A percentile compares a stretch with the other conserved stretches of the same genome.
Evolutionary conservation across 1,284 basidiomycete species (phyloP).

Genomic region (Lentinus polychrous): DNA sequence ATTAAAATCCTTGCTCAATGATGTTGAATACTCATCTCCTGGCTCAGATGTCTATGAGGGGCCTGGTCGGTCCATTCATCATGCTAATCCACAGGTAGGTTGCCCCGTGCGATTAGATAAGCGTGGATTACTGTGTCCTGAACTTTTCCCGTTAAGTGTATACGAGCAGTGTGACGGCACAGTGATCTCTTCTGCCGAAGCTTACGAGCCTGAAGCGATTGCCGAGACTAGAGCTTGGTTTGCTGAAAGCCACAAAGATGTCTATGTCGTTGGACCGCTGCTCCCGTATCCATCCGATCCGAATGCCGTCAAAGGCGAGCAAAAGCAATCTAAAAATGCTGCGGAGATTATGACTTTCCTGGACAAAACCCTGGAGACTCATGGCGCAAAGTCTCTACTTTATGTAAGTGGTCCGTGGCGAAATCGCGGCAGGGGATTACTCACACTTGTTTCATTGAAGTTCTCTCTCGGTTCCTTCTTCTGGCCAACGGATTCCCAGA

Average conservation of each 20-base stretch:
- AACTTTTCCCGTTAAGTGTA: background rate
- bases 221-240: constrained; percentile 3
- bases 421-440: too few relatives aligned
- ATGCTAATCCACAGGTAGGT: too few relatives aligned
- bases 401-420: constrained; percentile 1
- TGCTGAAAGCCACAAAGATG: background rate
- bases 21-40: background rate
- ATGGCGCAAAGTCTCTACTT: constrained; percentile 1
- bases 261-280: constrained; percentile 4
- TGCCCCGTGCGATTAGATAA: too few relatives aligned
- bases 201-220: constrained; percentile 3
- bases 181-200: constrained; percentile 2
- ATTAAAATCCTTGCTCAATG: background rate
- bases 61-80: background rate
- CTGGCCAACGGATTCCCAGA: constrained; percentile 3
- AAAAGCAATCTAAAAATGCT: background rate
- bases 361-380: background rate
- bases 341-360: constrained; percentile 1
- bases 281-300: background rate
- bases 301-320: background rate
- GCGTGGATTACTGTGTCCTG: too few relatives aligned
- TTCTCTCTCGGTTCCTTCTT: constrained; percentile 6
- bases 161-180: constrained; percentile 2
- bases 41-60: too few relatives aligned
- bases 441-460: background rate